Evolutionary conservation across 2,329 filamentous ascomycete genomes (phyloP), one percentile per base, ranked within the genome.

Genomic region (Colletotrichum sidae): DNA sequence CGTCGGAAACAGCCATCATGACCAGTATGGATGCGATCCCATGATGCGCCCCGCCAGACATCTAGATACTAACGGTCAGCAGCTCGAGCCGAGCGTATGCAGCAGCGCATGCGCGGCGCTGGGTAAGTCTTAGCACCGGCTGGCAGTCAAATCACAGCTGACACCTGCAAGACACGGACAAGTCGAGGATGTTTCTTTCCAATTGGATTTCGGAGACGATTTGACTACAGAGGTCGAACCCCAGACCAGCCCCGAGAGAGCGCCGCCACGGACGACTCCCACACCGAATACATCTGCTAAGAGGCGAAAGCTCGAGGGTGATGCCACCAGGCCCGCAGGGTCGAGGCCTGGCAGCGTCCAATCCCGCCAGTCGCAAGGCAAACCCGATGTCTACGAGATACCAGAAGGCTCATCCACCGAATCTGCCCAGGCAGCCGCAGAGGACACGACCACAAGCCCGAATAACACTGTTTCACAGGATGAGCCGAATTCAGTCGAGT

Each of bases 51-150:
- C 47, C 58, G 38, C 58, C 37, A 49, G 44, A 57, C n/a, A 50
- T 25, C 25, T 25, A 25, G 56, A n/a, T 47, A 56, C 58, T 65
- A 51, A 68, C 44, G 4, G 57, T 8, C 33, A 33, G 41, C 62
- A 86, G 84, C 81, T 72, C 86, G 88, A 70, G 85, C 87, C 70
- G 86, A 88, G 73, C 86, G 87, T 72, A 83, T 90, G 79, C 86
- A 87, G 68, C 83, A 88, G 78, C 87, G 88, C 73, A 84, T 90
- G 73, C 87, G 88, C 67, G 88, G 88, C 67, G 87, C 88, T 46
- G 86, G 87, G 87, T 89, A 81, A 69, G 84, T 75, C 11, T 11
- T 35, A 2, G 12, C 44, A 46, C 34, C 54, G 65, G 49, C 63
- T 52, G 12, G 6, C n/a, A 8, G 15, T 34, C 9, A 53, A 4